Conservation (phyloP, 345 rosid genomes). For the Nasturtium officinale region DNA sequence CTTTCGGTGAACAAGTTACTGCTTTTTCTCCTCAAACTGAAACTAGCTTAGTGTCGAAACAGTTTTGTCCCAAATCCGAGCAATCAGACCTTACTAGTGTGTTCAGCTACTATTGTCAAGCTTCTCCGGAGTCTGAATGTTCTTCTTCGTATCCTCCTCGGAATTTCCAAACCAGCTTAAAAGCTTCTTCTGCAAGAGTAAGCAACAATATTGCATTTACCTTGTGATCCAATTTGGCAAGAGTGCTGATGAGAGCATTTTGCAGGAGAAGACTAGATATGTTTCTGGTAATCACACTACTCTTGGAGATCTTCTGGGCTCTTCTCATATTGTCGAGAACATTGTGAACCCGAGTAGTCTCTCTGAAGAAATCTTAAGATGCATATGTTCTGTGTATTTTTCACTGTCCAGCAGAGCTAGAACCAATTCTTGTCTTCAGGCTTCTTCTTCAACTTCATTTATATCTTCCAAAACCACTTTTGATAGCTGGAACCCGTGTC, state of each 20-base stretch:
- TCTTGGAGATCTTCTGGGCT: conserved; percentile 75
- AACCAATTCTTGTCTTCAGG: conserved; percentile 38
- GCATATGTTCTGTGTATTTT: conserved; percentile 79
- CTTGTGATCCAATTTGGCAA: background rate
- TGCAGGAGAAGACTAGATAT: conserved; percentile 49
- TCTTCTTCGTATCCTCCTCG: conserved; percentile 46
- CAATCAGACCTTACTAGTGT: conserved; percentile 34
- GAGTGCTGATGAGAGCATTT: conserved; percentile 9
- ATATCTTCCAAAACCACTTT: conserved; percentile 66
- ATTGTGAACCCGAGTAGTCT: conserved; percentile 58
- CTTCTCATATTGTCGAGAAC: conserved; percentile 42
- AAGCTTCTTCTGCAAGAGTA: conserved; percentile 54
- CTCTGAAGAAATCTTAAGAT: conserved; percentile 74
- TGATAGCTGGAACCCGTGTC: conserved; percentile 56
- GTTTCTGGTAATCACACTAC: conserved; percentile 62
- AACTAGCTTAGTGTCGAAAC: conserved; percentile 34
- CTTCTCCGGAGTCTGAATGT: conserved; percentile 51
- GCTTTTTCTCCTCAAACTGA: conserved; percentile 33
- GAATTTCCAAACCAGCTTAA: conserved; percentile 48
- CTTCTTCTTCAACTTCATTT: conserved; percentile 62
- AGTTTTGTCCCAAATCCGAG: conserved; percentile 40
- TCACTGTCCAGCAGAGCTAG: conserved; percentile 49
- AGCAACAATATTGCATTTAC: conserved; percentile 1
- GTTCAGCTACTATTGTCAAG: conserved; percentile 42
- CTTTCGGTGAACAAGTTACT: conserved; percentile 57